A percentile compares a stretch with the other conserved stretches of the same genome.
phyloP scores from a whole-genome alignment of 805 yeast species.

The Candida fluviatilis region DNA sequence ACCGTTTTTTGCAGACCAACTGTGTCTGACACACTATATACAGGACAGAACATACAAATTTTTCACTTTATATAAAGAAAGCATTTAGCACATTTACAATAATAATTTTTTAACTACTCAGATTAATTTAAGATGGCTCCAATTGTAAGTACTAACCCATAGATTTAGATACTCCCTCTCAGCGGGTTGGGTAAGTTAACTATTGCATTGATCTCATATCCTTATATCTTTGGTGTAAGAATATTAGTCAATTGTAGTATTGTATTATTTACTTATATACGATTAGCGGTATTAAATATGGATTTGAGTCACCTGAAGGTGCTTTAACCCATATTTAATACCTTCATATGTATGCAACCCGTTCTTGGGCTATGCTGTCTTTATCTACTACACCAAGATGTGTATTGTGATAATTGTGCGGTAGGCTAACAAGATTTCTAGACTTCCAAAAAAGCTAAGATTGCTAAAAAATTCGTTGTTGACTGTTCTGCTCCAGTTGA shows the following conservation, averaged over 20 bases:
- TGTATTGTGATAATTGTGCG: conserved; percentile 44
- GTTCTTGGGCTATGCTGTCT: conserved; percentile 50
- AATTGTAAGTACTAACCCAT: conserved; percentile 50
- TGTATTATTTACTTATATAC: conserved; percentile 1
- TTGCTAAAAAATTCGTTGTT: conserved; percentile 86
- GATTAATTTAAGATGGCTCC: conserved; percentile 68
- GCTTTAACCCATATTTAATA: conserved; percentile 1
- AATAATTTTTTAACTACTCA: not conserved
- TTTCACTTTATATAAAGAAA: not conserved
- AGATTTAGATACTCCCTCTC: conserved; percentile 2
- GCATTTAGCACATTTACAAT: not conserved
- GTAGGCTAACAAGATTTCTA: conserved; percentile 61
- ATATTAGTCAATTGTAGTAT: no score
- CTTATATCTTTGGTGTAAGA: no score
- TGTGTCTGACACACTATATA: no score
- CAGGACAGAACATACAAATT: no score
- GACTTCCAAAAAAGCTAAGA: conserved; percentile 70
- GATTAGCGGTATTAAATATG: conserved; percentile 4
- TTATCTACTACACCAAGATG: conserved; percentile 19
- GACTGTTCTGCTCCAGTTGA: conserved; percentile 97
- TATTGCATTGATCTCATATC: not conserved
- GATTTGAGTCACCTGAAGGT: not conserved
- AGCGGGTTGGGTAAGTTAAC: conserved; percentile 4
- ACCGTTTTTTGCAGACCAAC: no score
- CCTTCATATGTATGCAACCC: conserved; percentile 21